Base-by-base conservation (phyloP, 306 rosid species). In the Carpinus viminea region DNA sequence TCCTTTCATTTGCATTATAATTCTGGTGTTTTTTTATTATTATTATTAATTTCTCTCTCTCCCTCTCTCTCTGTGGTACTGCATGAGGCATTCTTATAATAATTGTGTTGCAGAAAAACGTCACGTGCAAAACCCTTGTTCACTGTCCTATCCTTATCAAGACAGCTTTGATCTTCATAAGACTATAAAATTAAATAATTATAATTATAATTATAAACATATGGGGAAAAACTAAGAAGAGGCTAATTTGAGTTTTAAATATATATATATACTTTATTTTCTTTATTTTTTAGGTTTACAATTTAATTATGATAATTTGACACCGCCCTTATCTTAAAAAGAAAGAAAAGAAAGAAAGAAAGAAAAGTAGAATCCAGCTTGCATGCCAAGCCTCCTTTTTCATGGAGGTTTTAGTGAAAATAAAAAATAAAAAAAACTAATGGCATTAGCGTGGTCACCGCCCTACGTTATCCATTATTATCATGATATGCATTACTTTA, bases 41-140 rank as follows among this genome's bases (percentile, higher is more conserved):
- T 31, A 31, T 31, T 13, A 17, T 28, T 20, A 12, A 18, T 17
- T 8, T 38, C 20, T 38, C 17, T 36, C 21, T 38, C 18, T 11
- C 26, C 11, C 61, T 57, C 24, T 57, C 24, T 21, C 28, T 26
- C 12, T 26, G 16, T 57, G 47, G 43, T 41, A 41, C 45, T 5
- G 45, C 24, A 24, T 24, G 26, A 24, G 16, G 65, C 65, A 24
- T 59, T 21, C 80, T 41, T 81, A 82, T 81, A 78, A 69, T 69
- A 31, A 31, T 31, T 68, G 65, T 66, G 70, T 45, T 76, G 82
- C 83, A 75, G 84, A 80, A 76, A 84, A 84, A 74, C 60, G 82
- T 80, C 80, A 85, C 84, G 73, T 87, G 88, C 83, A 72, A 53
- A 73, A 78, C 83, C 82, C 77, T 81, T 56, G 54, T 12, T 60